phyloP scores from a whole-genome alignment of 345 rosid genomes.

The Draba incana region DNA sequence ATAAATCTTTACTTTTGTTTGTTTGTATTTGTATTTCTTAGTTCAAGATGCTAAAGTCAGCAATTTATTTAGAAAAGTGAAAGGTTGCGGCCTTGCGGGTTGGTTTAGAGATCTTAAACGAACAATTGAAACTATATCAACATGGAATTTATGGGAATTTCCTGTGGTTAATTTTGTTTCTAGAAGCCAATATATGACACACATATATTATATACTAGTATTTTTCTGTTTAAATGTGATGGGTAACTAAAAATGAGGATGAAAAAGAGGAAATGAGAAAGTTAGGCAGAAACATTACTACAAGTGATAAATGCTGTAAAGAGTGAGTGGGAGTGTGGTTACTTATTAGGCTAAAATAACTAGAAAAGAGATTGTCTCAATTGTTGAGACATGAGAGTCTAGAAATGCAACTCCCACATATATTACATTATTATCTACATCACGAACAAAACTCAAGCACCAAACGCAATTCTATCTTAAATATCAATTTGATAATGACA shows the following conservation, averaged over 20 bases:
- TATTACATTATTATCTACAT: background rate
- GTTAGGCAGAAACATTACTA: slow-evolving; percentile 42
- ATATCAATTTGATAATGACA: slow-evolving; percentile 15
- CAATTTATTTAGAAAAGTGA: background rate
- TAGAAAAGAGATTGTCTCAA: slow-evolving; percentile 25
- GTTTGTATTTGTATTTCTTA: background rate
- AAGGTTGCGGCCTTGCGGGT: background rate
- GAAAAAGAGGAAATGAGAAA: slow-evolving; percentile 21
- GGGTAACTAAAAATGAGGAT: slow-evolving; percentile 20
- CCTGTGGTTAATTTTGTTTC: slow-evolving; percentile 14
- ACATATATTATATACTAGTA: background rate
- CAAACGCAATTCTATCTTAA: slow-evolving; percentile 25
- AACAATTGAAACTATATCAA: slow-evolving; percentile 3
- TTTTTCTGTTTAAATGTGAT: background rate
- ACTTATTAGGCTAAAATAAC: slow-evolving; percentile 36
- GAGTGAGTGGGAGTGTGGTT: slow-evolving; percentile 28
- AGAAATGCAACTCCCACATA: slow-evolving; percentile 38
- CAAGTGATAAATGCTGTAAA: slow-evolving; percentile 8
- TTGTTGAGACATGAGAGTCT: slow-evolving; percentile 32
- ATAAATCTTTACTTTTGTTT: background rate
- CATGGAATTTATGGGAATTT: background rate
- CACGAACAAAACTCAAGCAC: slow-evolving; percentile 11
- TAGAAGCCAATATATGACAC: background rate
- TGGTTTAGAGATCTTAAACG: background rate
- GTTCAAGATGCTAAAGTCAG: background rate